A percentile compares a stretch with the other conserved stretches of the same genome.
Evolutionary conservation across 2,329 filamentous ascomycete species (phyloP).

Genomic region (Talaromyces verruculosus): DNA sequence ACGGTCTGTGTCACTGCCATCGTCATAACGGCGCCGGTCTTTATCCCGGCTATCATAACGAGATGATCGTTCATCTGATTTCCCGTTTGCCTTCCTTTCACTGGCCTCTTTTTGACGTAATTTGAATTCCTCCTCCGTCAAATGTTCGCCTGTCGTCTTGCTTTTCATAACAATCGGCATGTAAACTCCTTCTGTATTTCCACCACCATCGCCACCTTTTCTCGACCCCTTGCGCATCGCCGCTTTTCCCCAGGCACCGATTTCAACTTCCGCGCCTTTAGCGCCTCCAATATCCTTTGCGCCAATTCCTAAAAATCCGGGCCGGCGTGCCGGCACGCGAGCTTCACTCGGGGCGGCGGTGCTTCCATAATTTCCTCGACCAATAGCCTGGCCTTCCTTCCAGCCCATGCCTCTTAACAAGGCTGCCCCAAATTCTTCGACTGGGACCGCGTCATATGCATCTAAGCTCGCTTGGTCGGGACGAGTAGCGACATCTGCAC

Average conservation of each 20-base stretch:
- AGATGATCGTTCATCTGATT: slow-evolving; percentile 41
- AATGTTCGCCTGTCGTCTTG: slow-evolving; percentile 61
- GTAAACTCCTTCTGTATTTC: slow-evolving; percentile 52
- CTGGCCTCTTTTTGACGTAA: slow-evolving; percentile 51
- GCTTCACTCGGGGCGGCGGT: slow-evolving; percentile 52
- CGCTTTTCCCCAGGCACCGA: slow-evolving; percentile 75
- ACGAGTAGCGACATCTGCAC: slow-evolving; percentile 66
- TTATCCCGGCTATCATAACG: slow-evolving; percentile 26
- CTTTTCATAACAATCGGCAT: slow-evolving; percentile 63
- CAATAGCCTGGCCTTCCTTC: slow-evolving; percentile 67
- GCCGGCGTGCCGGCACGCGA: slow-evolving; percentile 66
- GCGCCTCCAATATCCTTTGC: slow-evolving; percentile 71
- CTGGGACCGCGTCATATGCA: slow-evolving; percentile 84
- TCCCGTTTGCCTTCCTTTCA: slow-evolving; percentile 48
- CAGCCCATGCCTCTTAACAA: slow-evolving; percentile 92
- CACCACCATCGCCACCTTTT: slow-evolving; percentile 49
- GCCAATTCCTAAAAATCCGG: slow-evolving; percentile 82
- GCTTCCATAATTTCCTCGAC: slow-evolving; percentile 54
- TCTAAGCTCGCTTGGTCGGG: slow-evolving; percentile 75
- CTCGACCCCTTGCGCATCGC: slow-evolving; percentile 57
- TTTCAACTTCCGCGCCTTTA: slow-evolving; percentile 61
- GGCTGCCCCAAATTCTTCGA: slow-evolving; percentile 91
- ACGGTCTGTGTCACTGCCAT: slow-evolving; percentile 29
- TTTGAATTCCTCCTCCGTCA: slow-evolving; percentile 63
- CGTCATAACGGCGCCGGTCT: slow-evolving; percentile 35